Base-by-base conservation (phyloP, 306 rosid species). In the Acacia melanoxylon region DNA sequence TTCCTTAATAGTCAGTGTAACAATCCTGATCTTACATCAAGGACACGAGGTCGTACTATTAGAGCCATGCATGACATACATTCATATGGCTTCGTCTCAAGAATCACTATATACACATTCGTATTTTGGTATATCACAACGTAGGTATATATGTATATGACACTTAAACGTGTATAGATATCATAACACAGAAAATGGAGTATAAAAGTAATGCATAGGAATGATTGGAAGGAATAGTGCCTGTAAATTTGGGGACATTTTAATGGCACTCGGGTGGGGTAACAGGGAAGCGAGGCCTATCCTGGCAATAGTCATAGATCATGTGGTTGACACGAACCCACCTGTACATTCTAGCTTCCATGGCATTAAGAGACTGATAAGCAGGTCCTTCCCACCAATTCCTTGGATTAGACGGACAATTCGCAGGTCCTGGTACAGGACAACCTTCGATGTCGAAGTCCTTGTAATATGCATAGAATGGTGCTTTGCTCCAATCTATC, bases 401-500 rank as follows among this genome's bases (percentile, higher is more conserved):
- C 1, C 27, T 41, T 0, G 88, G 86, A 87, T 87, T 95, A 1
- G 92, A 40, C 17, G 93, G 91, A 85, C 98, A 95, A 10, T 58
- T 52, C 0, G 83, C 80, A 2, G 94, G 91, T 42, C 97, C 97
- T 0, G 98, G 97, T 1, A 93, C 91, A 0, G 87, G 10, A 54
- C 98, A 95, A 0, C 98, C 98, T 80, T 95, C 98, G 17, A 95
- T 93, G 80, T 95, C 97, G 54, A 95, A 91, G 76, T 95, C 98
- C 70, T 84, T 95, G 89, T 93, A 95, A 37, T 93, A 90, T 44
- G 98, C 89, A 15, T 61, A 77, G 87, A 95, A 95, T 0, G 98
- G 98, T 51, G 98, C 95, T 82, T 89, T 91, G 78, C 89, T 90
- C 98, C 98, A 95, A 80, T 95, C 79, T 15, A 95, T 95, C 90